Base-by-base conservation (phyloP, 2,329 filamentous ascomycete genomes). In the Phaeomoniella chlamydospora region DNA sequence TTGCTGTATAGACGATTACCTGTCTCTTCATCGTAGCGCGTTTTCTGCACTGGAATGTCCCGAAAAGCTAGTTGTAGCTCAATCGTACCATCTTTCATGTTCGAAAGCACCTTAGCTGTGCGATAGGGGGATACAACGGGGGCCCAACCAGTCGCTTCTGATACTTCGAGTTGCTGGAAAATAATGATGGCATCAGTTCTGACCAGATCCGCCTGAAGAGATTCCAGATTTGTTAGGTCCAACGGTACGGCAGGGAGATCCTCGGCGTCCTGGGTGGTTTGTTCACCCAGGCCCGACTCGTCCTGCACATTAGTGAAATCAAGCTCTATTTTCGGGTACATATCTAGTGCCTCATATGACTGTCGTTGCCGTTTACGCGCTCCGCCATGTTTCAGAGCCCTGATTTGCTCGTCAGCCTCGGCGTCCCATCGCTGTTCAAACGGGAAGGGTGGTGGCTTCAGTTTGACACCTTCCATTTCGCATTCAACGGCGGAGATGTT, bases 401-500 rank as follows among this genome's bases (percentile, higher is more conserved):
- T 56, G 43, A 63, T 65, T 48, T 44, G 50, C 34, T 49, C 44
- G 36, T 72, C 68, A 48, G 87, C 81, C 41, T 85, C 78, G 3
- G 73, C 70, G 55, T 93, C 84, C 88, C 87, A 94, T 33, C 82
- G 72, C 54, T 94, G 86, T 12, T 81, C 66, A 54, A 94, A 94
- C 0, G 87, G 87, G 49, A 92, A 94, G 0, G 87, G 83, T 0
- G 88, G 87, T 19, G 82, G 70, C 36, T 72, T 80, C 32, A 93
- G 64, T 18, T 70, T 61, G 29, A 84, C 60, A 4, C 67, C 70
- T 18, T 81, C 70, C n/a, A 81, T 68, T 42, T 76, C 74, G 56
- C 87, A 94, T 54, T 96, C 88, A 1, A 92, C 82, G 15, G 84
- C 87, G 15, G 72, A 70, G 41, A 93, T 74, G 9, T 64, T 69